Conservation (phyloP, 805 yeast genomes). For the Cyberlindnera mycetangii region DNA sequence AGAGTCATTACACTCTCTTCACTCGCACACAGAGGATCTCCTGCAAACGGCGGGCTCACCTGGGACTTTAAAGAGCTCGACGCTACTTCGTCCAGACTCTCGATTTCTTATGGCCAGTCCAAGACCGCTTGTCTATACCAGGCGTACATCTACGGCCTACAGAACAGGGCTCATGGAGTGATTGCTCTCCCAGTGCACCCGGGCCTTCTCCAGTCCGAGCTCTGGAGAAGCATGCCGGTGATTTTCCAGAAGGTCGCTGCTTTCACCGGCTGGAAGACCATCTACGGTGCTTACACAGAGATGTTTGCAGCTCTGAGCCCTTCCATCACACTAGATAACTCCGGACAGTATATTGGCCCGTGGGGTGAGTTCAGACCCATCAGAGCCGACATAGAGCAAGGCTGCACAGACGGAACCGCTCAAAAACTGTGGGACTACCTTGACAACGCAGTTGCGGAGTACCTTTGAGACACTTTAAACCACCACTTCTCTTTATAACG, state of each 20-base stretch:
- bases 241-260: background rate
- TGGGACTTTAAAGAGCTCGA: constrained; percentile 28
- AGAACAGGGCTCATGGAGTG: constrained; percentile 29
- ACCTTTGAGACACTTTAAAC: background rate
- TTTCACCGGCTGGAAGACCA: background rate
- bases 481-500: background rate
- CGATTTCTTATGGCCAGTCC: constrained; percentile 35
- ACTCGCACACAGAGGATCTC: constrained; percentile 33
- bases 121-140: constrained; percentile 40
- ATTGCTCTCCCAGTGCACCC: constrained; percentile 39
- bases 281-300: constrained; percentile 43
- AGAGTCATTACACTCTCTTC: constrained; percentile 48
- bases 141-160: constrained; percentile 34
- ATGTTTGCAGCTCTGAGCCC: constrained; percentile 42
- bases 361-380: constrained; percentile 39
- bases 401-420: constrained; percentile 32
- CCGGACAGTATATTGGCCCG: constrained; percentile 38
- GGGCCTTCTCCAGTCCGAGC: constrained; percentile 36
- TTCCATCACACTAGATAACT: constrained; percentile 19
- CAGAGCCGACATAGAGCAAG: constrained; percentile 35
- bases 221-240: constrained; percentile 26
- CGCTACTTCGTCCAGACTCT: background rate
- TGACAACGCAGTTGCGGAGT: constrained; percentile 22
- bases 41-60: constrained; percentile 33
- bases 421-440: constrained; percentile 34